Conservation (phyloP, 208 protist genomes). For the Trypanosoma caninum region DNA sequence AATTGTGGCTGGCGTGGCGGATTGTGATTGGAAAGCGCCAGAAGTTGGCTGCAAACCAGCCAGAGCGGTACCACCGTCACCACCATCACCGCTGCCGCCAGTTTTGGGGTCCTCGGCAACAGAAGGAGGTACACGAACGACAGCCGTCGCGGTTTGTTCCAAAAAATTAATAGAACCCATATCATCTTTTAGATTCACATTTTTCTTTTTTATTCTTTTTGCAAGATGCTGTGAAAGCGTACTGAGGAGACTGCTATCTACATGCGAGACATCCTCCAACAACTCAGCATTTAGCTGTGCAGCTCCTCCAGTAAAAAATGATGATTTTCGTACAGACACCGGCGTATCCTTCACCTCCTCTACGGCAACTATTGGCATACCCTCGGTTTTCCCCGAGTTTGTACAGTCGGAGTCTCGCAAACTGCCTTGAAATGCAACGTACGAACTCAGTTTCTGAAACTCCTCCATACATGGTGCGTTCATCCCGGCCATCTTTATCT, state of each 20-base stretch:
- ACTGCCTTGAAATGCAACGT: conserved; percentile 16
- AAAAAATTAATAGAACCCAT: not conserved
- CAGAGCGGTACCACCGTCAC: not conserved
- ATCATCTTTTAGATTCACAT: not conserved
- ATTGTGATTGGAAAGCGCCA: not conserved
- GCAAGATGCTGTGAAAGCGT: conserved; percentile 76
- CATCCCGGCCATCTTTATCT: not conserved
- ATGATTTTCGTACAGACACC: not conserved
- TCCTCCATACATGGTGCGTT: not conserved
- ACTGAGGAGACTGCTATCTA: conserved; percentile 68
- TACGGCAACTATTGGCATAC: not conserved
- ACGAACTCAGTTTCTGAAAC: conserved; percentile 5
- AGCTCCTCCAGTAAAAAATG: not conserved
- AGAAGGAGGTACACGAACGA: no score
- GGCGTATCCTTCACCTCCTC: not conserved
- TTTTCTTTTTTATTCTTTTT: not conserved
- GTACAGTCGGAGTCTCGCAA: not conserved
- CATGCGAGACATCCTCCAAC: not conserved
- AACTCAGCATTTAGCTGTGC: no score
- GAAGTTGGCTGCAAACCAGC: not conserved
- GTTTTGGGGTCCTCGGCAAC: not conserved
- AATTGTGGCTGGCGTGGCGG: not conserved
- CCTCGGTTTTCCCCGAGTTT: not conserved
- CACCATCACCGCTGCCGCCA: not conserved
- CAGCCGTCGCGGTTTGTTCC: not conserved